Evolutionary conservation across 2,329 filamentous ascomycete species (phyloP), one percentile per base, ranked within the genome.

Genomic region (Fusarium sp.): DNA sequence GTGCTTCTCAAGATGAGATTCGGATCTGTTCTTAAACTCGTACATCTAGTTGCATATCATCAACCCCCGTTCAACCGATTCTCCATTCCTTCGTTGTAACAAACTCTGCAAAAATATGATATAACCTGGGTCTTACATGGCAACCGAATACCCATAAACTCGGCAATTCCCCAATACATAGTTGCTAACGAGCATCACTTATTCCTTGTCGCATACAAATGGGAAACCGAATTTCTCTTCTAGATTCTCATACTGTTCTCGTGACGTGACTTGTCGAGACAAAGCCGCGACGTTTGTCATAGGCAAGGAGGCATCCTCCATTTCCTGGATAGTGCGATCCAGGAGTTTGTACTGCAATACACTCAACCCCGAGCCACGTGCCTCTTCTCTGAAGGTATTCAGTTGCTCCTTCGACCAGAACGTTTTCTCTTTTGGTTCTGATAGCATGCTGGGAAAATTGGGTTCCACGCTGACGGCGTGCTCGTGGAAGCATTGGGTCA

Each of bases 191-290:
- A 30, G 3, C 10, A 30, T 16, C 23, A 12, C 9, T 37, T 3
- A 28, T 1, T 50, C 47, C 1, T 18, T 13, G 6, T 38, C 33
- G 1, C 12, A 16, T 2, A 28, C 6, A 1, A 15, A 18, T 0
- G 23, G 23, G 0, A 51, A 51, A 0, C 7, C 31, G 1, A 51
- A 51, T 0, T 51, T 51, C 0, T 12, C 6, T 0, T n/a, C 4
- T 0, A 51, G 6, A 2, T 38, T 11, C 4, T 1, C 13, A 2
- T 3, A 51, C 1, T 51, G 47, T 0, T 38, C 47, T 0, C 8
- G 3, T 3, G 47, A 51, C 0, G 13, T 8, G 1, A 51, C 6
- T 1, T 18, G 23, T 0, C 8, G 23, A 15, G 47, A 3, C 1
- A 51, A 1, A 1, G 36, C 47, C 1, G 47, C 47, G 15, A 51